Evolutionary conservation across 2,329 filamentous ascomycete genomes (phyloP).

Genomic region (Penicillium corylophilum): DNA sequence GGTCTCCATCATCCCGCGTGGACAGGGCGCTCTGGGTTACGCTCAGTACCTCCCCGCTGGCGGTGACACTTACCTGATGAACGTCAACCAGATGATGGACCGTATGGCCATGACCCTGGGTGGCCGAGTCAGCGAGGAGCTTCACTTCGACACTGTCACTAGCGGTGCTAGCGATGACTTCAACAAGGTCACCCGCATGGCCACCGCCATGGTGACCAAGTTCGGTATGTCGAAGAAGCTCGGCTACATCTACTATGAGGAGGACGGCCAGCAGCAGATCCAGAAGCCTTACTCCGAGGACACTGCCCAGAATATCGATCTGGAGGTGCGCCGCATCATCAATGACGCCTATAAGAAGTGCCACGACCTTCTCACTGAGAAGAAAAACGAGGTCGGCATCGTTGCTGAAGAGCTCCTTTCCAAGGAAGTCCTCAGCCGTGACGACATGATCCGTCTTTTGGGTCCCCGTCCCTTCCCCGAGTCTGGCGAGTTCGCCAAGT

Average conservation of each 20-base stretch:
- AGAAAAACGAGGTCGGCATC: conserved; percentile 83
- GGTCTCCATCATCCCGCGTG: conserved; percentile 96
- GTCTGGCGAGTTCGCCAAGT: conserved; percentile 86
- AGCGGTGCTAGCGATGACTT: conserved; percentile 95
- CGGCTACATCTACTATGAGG: conserved; percentile 86
- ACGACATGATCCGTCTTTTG: conserved; percentile 87
- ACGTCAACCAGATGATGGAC: conserved; percentile 92
- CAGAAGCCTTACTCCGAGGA: conserved; percentile 96
- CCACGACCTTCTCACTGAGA: conserved; percentile 75
- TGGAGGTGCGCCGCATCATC: conserved; percentile 86
- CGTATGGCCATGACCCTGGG: conserved; percentile 99
- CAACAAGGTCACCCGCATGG: conserved; percentile 96
- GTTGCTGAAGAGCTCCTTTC: conserved; percentile 88
- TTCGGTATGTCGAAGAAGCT: conserved; percentile 98
- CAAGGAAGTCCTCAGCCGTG: conserved; percentile 87
- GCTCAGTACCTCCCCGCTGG: conserved; percentile 92
- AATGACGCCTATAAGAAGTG: conserved; percentile 92
- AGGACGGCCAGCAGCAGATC: conserved; percentile 70
- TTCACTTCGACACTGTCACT: conserved; percentile 96
- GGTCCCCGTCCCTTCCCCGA: conserved; percentile 84
- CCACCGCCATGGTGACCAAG: conserved; percentile 97
- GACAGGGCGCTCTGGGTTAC: conserved; percentile 89
- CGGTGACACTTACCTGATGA: conserved; percentile 90
- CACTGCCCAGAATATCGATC: conserved; percentile 88
- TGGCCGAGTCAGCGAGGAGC: conserved; percentile 89